Conservation (phyloP, 805 yeast genomes). For the Kodamaea hsintzibuensis region DNA sequence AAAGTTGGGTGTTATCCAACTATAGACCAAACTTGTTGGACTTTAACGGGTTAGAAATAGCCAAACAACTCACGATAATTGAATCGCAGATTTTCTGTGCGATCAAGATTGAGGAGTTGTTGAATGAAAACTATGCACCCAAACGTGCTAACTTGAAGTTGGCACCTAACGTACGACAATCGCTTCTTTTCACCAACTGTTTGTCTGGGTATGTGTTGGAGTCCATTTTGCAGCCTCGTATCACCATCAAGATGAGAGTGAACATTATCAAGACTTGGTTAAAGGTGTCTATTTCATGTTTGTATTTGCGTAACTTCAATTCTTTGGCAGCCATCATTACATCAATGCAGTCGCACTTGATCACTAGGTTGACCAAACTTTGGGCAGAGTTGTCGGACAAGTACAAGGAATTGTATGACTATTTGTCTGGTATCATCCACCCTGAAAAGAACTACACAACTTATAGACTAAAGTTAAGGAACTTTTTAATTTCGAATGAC, state of each 20-base stretch:
- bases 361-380: slow-evolving; percentile 59
- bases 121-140: slow-evolving; percentile 63
- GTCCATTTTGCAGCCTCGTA: slow-evolving; percentile 56
- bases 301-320: slow-evolving; percentile 73
- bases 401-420: slow-evolving; percentile 61
- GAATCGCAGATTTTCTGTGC: slow-evolving; percentile 67
- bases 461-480: slow-evolving; percentile 62
- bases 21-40: slow-evolving; percentile 55
- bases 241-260: slow-evolving; percentile 49
- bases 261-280: slow-evolving; percentile 68
- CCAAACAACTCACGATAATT: slow-evolving; percentile 72
- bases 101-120: slow-evolving; percentile 63
- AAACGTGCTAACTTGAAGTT: slow-evolving; percentile 57
- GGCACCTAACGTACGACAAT: slow-evolving; percentile 63
- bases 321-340: slow-evolving; percentile 79
- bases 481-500: slow-evolving; percentile 51
- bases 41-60: slow-evolving; percentile 69
- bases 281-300: slow-evolving; percentile 69
- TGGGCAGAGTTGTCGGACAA: slow-evolving; percentile 63
- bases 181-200: slow-evolving; percentile 68
- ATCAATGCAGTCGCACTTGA: slow-evolving; percentile 68
- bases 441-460: slow-evolving; percentile 73
- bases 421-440: slow-evolving; percentile 66
- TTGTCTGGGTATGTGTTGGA: slow-evolving; percentile 74
- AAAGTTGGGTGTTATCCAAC: slow-evolving; percentile 57